phyloP scores from a whole-genome alignment of 805 yeast genomes.

The Blastobotrys attinorum region DNA sequence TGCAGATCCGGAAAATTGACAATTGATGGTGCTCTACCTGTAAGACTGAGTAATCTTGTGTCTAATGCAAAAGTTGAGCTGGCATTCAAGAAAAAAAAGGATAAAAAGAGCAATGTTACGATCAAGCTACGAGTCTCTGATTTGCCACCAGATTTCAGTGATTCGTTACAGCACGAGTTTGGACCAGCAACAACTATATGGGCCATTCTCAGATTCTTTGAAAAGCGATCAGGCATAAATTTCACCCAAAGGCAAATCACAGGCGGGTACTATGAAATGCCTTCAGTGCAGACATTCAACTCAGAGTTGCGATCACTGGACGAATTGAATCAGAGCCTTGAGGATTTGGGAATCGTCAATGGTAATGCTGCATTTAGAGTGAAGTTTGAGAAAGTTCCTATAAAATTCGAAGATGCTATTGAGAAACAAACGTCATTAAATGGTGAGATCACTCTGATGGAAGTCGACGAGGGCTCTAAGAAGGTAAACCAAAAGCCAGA shows the following conservation, averaged over 20 bases:
- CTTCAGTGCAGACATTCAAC: slow-evolving; percentile 19
- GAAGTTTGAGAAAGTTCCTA: slow-evolving; percentile 12
- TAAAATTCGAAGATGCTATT: slow-evolving; percentile 13
- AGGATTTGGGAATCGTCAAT: slow-evolving; percentile 14
- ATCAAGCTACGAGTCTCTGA: slow-evolving; percentile 16
- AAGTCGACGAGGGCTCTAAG: neutral
- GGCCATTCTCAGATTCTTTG: slow-evolving; percentile 19
- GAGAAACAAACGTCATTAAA: slow-evolving; percentile 5
- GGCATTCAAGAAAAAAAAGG: slow-evolving; percentile 6
- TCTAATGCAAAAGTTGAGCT: slow-evolving; percentile 20
- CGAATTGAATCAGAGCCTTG: slow-evolving; percentile 13
- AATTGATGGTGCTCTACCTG: slow-evolving; percentile 13
- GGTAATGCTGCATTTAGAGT: slow-evolving; percentile 17
- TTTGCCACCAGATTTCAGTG: slow-evolving; percentile 14
- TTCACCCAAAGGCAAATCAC: slow-evolving; percentile 14
- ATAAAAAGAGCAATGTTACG: slow-evolving; percentile 1
- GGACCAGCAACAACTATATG: slow-evolving; percentile 15
- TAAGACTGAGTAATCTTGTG: slow-evolving; percentile 16
- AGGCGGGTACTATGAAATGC: slow-evolving; percentile 13
- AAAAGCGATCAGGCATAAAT: slow-evolving; percentile 18
- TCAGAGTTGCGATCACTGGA: slow-evolving; percentile 9
- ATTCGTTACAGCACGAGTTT: slow-evolving; percentile 15
- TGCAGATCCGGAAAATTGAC: slow-evolving; percentile 8
- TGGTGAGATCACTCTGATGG: slow-evolving; percentile 1
- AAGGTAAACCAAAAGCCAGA: neutral